Evolutionary conservation across 345 rosid species (phyloP), one percentile per base, ranked within the genome.

Genomic region (Iberis pinnata): DNA sequence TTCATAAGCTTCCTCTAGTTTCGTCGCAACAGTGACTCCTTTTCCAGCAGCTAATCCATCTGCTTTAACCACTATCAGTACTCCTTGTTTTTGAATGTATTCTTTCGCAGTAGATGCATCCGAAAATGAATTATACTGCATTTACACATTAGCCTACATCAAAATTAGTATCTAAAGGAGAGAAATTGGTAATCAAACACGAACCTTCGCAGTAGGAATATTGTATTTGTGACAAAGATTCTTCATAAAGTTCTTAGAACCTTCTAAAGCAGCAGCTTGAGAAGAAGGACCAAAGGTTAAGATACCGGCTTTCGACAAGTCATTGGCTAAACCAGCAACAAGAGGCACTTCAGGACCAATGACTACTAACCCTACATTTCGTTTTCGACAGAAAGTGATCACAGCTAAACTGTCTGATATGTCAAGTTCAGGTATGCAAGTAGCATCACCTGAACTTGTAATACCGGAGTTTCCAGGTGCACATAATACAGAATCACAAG

Each of bases 11-110:
- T 84, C 93, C 44, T 84, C 92, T 58, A 84, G 31, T 17, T 81
- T 58, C 83, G 78, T 71, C 8, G 98, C 96, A 61, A 90, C 89
- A 39, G 75, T 60, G 33, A 84, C 93, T 68, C 98, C 98, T 76
- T 92, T 92, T 52, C 98, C 95, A 53, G 98, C 88, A 43, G 98
- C 98, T 75, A 90, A 70, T 16, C 98, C 98, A 69, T 87, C 98
- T 1, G 93, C 98, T 78, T 87, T 90, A 43, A 87, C 55, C 49
- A 90, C 95, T 24, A 88, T 88, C 2, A 95, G 93, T 7, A 72
- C 78, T 8, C 96, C 98, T 62, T 84, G 84, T 47, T 80, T 86
- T 73, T 75, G 60, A 56, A 90, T 81, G 59, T 80, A 84, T 25
- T 63, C 64, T 71, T 81, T 81, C 16, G 96, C 96, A 39, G 78